A percentile compares a stretch with the other conserved stretches of the same genome.
Evolutionary conservation across 495 filamentous ascomycete genomes (phyloP).

Genomic region (Geoglossum glabrum): DNA sequence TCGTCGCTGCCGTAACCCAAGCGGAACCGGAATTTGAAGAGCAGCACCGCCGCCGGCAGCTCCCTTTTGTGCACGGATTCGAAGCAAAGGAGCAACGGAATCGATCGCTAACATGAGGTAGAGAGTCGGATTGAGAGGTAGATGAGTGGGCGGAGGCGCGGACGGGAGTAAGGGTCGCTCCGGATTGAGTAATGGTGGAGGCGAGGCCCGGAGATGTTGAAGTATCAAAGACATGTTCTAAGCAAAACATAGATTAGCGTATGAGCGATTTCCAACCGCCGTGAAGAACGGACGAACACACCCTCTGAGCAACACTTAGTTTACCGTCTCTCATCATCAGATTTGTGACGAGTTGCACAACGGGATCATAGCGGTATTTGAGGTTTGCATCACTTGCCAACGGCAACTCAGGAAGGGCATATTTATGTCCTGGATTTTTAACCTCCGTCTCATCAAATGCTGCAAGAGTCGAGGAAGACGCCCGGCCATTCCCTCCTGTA

Average conservation of each 20-base stretch:
- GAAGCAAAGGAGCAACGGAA: constrained; percentile 79
- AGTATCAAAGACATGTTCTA: constrained; percentile 77
- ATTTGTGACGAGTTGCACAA: constrained; percentile 72
- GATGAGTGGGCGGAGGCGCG: constrained; percentile 46
- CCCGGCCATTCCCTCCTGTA: constrained; percentile 17
- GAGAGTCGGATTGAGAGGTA: constrained; percentile 55
- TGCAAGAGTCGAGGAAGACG: constrained; percentile 20
- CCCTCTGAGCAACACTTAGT: constrained; percentile 59
- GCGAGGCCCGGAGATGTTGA: constrained; percentile 65
- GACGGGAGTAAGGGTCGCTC: constrained; percentile 49
- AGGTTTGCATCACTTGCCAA: constrained; percentile 39
- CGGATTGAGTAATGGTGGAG: constrained; percentile 51
- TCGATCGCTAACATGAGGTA: constrained; percentile 83
- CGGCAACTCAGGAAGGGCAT: constrained; percentile 44
- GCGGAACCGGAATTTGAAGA: constrained; percentile 62
- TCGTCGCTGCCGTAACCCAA: constrained; percentile 52
- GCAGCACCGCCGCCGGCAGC: constrained; percentile 69
- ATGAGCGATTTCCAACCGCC: not conserved
- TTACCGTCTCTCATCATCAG: constrained; percentile 83
- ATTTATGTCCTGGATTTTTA: constrained; percentile 43
- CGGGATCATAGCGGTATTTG: constrained; percentile 58
- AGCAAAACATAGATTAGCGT: constrained; percentile 1
- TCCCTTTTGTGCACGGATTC: constrained; percentile 52
- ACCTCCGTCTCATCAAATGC: constrained; percentile 8
- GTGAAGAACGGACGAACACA: constrained; percentile 22